phyloP scores from a whole-genome alignment of 129 eudicot genomes.

The Saussurea involucrata region DNA sequence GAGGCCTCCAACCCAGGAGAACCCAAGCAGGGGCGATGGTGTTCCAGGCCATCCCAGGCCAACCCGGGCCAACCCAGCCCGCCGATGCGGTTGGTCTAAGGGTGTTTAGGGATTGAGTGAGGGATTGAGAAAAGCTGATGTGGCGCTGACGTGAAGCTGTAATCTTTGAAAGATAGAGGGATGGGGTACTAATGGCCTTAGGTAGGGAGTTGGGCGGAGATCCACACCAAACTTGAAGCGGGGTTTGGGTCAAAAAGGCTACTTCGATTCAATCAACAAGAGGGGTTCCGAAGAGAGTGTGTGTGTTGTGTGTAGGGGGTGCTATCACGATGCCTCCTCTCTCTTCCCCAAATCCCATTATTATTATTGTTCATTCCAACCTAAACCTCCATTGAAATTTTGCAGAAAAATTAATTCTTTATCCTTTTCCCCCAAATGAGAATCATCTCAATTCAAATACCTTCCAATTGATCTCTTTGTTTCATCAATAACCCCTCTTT shows the following conservation, averaged over 20 bases:
- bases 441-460: constrained; percentile 4
- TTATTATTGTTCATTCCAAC: constrained; percentile 4
- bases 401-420: not conserved
- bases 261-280: constrained; percentile 33
- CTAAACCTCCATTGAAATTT: constrained; percentile 31
- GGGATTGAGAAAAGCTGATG: no score
- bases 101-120: no score
- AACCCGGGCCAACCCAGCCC: no score
- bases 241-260: not conserved
- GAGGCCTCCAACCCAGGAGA: no score
- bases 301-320: not conserved
- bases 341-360: constrained; percentile 19
- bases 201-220: not conserved
- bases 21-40: no score
- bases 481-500: not conserved
- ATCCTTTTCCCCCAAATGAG: not conserved
- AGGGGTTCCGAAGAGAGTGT: constrained; percentile 3
- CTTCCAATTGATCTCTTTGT: constrained; percentile 12
- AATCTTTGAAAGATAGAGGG: no score
- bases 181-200: not conserved
- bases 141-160: no score
- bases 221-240: not conserved
- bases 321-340: constrained; percentile 29
- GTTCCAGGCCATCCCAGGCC: no score
- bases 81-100: no score